Percentiles rank a stretch among this genome's conserved stretches.
Evolutionary conservation across 108 stramenopile species (phyloP).

Genomic region (Heterococcus sp.): DNA sequence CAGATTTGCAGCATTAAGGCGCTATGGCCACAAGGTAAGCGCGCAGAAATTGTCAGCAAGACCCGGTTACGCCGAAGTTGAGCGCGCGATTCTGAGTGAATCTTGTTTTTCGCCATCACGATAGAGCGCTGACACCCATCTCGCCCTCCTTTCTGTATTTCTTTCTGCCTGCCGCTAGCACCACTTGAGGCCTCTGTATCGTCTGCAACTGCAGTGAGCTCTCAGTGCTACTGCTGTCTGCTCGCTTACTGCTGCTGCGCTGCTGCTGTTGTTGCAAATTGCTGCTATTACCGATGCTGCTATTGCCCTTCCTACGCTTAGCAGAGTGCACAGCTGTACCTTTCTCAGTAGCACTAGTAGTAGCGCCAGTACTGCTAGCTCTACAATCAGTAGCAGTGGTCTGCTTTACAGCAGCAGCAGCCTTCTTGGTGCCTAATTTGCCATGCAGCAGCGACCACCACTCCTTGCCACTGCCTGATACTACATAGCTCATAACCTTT

Average conservation of each 20-base stretch:
- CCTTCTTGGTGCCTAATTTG: too few species aligned
- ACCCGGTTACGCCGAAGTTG: too few species aligned
- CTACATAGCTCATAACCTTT: background rate
- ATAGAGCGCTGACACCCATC: background rate
- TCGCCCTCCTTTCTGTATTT: background rate
- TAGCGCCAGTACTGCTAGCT: too few species aligned
- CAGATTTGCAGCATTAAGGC: too few species aligned
- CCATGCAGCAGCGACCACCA: too few species aligned
- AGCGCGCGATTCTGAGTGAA: too few species aligned
- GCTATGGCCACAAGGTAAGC: too few species aligned
- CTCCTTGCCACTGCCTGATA: background rate
- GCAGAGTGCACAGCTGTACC: background rate
- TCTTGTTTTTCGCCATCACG: background rate
- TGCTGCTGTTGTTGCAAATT: background rate
- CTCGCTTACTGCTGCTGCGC: background rate
- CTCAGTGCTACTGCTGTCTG: background rate
- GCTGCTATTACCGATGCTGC: background rate
- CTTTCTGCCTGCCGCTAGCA: background rate
- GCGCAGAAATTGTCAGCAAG: too few species aligned
- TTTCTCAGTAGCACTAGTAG: too few species aligned
- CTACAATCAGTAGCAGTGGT: too few species aligned
- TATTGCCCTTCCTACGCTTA: background rate
- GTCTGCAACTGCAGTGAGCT: background rate
- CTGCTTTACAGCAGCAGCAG: too few species aligned
- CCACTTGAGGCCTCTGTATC: background rate